Base-by-base conservation (phyloP, 1,139 yeast species). In the Pneumocystis murina region DNA sequence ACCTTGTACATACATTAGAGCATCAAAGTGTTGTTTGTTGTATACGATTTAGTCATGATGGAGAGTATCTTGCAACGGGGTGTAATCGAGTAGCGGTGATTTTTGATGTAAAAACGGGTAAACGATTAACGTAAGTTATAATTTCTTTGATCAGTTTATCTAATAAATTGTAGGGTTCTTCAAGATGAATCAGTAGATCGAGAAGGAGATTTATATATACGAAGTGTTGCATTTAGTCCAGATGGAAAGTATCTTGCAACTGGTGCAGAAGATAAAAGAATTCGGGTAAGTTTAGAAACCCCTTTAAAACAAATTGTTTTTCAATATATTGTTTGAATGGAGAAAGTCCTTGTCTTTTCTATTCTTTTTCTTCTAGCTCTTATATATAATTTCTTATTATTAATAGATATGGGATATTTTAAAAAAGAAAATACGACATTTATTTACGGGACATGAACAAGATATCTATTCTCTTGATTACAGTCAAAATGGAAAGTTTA, bases 21-120 rank as follows among this genome's bases (percentile, higher is more conserved):
- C 97, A 92, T 76, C 82, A 90, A 28, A 87, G 95, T 1, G 97
- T 91, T 60, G 97, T 91, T 64, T 92, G 98, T 77, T 92, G 98
- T 76, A 97, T 92, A 64, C 81, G 95, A 68, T 92, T 92, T 78
- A 86, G 92, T 68, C 85, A 85, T 69, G 96, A 90, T 74, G 97
- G 97, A 68, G 87, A 88, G 75, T 88, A 82, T 73, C 81, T 92
- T 70, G 98, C 98, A 33, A 92, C 98, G 33, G 98, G 98, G 60
- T 91, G 97, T 78, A 92, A 92, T 77, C 89, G 92, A 73, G 84
- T 95, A 59, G 95, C 97, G 10, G 97, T 90, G 75, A 96, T 92
- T 67, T 92, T 86, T 76, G 87, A 87, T 70, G 97, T 91, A 61
- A 86, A 87, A 71, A 87, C 95, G 38, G 98, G 98, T 69, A 94